Conservation (phyloP, 257 asterid species). For the Parsonsia alboflavescens region DNA sequence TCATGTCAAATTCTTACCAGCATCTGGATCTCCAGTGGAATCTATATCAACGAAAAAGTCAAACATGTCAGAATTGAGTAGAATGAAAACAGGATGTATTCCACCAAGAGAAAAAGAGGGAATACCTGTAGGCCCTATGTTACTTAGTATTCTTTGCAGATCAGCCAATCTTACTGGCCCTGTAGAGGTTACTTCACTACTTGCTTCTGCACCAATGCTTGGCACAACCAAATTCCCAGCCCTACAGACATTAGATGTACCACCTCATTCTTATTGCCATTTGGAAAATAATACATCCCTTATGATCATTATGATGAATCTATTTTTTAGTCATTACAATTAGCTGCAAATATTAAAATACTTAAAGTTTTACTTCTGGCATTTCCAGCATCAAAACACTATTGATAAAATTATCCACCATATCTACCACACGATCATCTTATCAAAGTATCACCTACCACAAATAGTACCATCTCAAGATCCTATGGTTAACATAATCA, state of each 20-base stretch:
- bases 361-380: not conserved
- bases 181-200: slow-evolving; percentile 78
- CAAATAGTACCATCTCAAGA: not conserved
- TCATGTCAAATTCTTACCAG: slow-evolving; percentile 46
- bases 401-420: not conserved
- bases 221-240: slow-evolving; percentile 82
- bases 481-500: not conserved
- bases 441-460: no score
- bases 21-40: slow-evolving; percentile 74
- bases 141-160: slow-evolving; percentile 88
- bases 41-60: slow-evolving; percentile 34
- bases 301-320: not conserved
- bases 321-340: not conserved
- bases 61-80: slow-evolving; percentile 19
- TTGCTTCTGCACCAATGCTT: slow-evolving; percentile 70
- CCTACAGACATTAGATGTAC: slow-evolving; percentile 31
- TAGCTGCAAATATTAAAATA: not conserved
- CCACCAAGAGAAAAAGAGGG: slow-evolving; percentile 14
- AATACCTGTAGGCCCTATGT: slow-evolving; percentile 73
- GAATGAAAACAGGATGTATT: slow-evolving; percentile 13
- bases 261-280: not conserved
- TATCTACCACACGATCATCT: not conserved
- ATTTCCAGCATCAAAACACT: not conserved
- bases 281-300: not conserved
- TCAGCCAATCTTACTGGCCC: slow-evolving; percentile 90